A percentile compares a stretch with the other conserved stretches of the same genome.
Conservation (phyloP, 1,284 basidiomycete genomes). For the Tilletia caries region DNA sequence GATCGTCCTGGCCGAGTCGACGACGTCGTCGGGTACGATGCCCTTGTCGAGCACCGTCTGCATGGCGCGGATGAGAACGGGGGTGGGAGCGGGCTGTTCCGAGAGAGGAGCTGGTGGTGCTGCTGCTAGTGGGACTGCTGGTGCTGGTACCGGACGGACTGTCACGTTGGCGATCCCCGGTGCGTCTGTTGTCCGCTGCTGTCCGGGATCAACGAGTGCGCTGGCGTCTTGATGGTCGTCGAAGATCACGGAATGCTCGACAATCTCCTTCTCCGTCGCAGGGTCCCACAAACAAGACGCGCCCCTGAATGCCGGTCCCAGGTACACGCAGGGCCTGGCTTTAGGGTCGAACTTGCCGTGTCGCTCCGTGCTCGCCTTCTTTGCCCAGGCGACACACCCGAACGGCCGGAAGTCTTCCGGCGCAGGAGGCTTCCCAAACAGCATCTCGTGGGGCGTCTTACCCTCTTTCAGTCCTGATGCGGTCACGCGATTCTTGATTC, state of each 20-base stretch:
- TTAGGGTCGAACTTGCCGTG: slow-evolving; percentile 3
- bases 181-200: background rate
- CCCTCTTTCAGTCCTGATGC: background rate
- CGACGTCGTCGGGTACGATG: too few species aligned
- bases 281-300: background rate
- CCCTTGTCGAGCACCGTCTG: too few species aligned
- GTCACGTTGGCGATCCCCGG: too few species aligned
- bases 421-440: background rate
- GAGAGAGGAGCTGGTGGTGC: too few species aligned
- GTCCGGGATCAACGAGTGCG: background rate
- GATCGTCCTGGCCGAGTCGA: too few species aligned
- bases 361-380: background rate
- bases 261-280: background rate
- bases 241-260: background rate
- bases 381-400: slow-evolving; percentile 1
- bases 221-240: background rate
- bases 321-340: background rate
- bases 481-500: slow-evolving; percentile 1
- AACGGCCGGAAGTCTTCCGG: background rate
- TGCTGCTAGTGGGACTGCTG: too few species aligned
- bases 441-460: background rate
- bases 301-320: background rate
- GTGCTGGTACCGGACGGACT: too few species aligned
- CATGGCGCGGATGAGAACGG: too few species aligned
- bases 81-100: too few species aligned